A percentile compares a stretch with the other conserved stretches of the same genome.
These are phyloP conservation scores for Penicillium hesseltinei DNA, from an alignment of 2,329 filamentous ascomycete species.

Conservation along the genomic window DNA sequence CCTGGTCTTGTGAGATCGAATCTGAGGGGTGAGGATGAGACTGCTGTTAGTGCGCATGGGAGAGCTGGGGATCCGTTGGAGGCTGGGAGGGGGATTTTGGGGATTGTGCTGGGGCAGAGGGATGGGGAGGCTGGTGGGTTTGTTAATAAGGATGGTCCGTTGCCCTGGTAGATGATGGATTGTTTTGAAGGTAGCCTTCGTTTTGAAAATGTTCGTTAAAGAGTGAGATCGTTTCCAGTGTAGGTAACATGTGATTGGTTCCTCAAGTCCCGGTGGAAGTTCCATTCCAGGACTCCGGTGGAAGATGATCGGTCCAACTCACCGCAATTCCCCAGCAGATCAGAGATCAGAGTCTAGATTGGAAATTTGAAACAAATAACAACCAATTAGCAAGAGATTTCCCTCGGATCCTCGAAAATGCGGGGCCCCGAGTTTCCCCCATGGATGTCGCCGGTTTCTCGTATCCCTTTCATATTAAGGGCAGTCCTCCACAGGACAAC, in stretches of 20 bases:
- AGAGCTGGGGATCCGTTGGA: constrained; percentile 25
- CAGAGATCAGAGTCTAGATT: not conserved
- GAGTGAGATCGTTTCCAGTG: not conserved
- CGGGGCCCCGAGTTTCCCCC: not conserved
- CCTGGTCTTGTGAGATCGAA: constrained; percentile 33
- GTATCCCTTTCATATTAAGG: constrained; percentile 1
- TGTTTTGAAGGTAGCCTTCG: too few relatives aligned
- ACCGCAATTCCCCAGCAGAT: not conserved
- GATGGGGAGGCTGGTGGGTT: constrained; percentile 33
- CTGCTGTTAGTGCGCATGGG: constrained; percentile 20
- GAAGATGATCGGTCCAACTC: constrained; percentile 1
- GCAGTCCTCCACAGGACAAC: not conserved
- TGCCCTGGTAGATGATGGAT: not conserved
- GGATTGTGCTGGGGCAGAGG: constrained; percentile 28
- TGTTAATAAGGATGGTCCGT: constrained; percentile 24
- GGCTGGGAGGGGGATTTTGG: constrained; percentile 25
- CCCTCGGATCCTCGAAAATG: not conserved
- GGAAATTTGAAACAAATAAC: not conserved
- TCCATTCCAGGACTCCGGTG: not conserved
- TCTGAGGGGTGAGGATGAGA: constrained; percentile 27
- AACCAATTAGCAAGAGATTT: not conserved
- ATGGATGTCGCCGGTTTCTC: not conserved
- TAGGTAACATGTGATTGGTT: not conserved
- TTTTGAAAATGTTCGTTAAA: too few relatives aligned
- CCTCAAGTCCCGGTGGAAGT: not conserved